Base-by-base conservation (phyloP, 192 early-diverging fungal species). In the Podochytrium sp. region DNA sequence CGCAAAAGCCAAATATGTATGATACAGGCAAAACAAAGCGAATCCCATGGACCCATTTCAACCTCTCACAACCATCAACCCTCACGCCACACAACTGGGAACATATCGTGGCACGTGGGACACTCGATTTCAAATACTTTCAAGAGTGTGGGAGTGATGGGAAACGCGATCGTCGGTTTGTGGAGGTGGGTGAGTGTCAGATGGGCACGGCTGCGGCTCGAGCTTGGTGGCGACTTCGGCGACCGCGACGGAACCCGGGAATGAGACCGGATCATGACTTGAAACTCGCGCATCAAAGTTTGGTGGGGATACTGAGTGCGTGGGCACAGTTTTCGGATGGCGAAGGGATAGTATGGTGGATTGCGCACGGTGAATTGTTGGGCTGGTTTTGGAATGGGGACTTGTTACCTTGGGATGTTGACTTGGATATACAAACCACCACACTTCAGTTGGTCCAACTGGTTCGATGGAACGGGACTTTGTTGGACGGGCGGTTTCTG, bases 361-460 rank as follows among this genome's bases (percentile, higher is more conserved):
- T 68, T 4, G 38, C 65, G 12, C 62, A 74, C 32, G 73, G 73
- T 16, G 64, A 38, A 33, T 32, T 74, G 49, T n/a, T 74, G 14
- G 61, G 63, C 14, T 74, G 42, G 40, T 68, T 68, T 35, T 74
- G 73, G 73, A 74, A 68, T 55, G 37, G 29, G 35, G 52, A 30
- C 2, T 18, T 74, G 20, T 50, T 74, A 27, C 73, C 73, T 16
- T 74, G 73, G 73, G 73, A 68, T 53, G 16, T 42, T 18, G 69
- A 71, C 59, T 35, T 66, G 66, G 66, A 49, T 32, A 57, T 27
- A 27, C 27, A 16, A 7, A 30, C 25, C 25, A 6, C 25, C 10
- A 16, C 25, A 25, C 55, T 27, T 20, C 10, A 25, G 6, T 57
- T 57, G 7, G 23, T 57, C 10, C 55, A 30, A 30, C 55, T 57